A percentile compares a stretch with the other conserved stretches of the same genome.
These are phyloP conservation scores for Irpex sp. DNA, from an alignment of 1,284 basidiomycete genomes.

Conservation along the genomic window DNA sequence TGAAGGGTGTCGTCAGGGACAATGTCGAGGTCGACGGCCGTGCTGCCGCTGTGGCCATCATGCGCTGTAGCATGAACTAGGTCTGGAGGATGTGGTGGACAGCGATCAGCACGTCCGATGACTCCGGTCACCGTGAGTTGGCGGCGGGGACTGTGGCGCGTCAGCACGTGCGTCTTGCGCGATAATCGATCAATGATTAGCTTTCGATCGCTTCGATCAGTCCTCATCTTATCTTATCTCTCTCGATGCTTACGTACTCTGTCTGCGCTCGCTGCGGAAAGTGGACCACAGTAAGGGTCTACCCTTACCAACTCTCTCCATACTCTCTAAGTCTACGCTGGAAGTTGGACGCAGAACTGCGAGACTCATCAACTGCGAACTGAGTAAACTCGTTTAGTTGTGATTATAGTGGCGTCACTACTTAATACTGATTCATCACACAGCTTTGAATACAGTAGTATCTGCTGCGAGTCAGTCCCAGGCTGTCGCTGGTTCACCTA, in stretches of 20 bases:
- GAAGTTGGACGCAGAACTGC: no score
- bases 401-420: no score
- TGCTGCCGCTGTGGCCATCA: slow-evolving; percentile 11
- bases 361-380: no score
- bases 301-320: no score
- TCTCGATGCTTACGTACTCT: not conserved
- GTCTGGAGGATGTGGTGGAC: not conserved
- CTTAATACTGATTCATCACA: no score
- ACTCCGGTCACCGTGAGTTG: not conserved
- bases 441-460: no score
- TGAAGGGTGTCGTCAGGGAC: slow-evolving; percentile 49
- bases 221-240: not conserved
- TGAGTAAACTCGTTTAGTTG: no score
- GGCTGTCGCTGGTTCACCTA: no score
- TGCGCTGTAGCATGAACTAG: slow-evolving; percentile 24
- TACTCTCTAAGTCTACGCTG: no score
- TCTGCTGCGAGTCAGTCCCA: no score
- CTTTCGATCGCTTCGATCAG: not conserved
- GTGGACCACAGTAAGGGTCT: no score
- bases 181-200: not conserved
- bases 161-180: not conserved
- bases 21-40: slow-evolving; percentile 24
- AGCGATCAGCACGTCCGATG: not conserved
- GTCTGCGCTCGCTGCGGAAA: no score
- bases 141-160: not conserved